phyloP scores from a whole-genome alignment of 345 rosid genomes.

The Eucalyptus sp. region DNA sequence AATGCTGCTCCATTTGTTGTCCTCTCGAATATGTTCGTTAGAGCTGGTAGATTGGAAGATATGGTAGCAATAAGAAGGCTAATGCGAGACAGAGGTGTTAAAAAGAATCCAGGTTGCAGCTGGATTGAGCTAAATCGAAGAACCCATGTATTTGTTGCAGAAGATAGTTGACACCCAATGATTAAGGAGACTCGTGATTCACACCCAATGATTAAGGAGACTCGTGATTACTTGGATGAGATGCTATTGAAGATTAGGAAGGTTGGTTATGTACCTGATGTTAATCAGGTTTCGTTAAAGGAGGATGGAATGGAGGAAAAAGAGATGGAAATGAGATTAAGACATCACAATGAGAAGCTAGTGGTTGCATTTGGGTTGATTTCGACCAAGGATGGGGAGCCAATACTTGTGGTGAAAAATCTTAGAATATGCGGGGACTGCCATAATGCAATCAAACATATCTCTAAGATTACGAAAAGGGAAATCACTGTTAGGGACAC shows the following conservation, averaged over 20 bases:
- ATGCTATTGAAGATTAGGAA: slow-evolving; percentile 48
- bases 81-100: slow-evolving; percentile 66
- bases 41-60: slow-evolving; percentile 65
- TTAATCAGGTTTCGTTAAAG: slow-evolving; percentile 59
- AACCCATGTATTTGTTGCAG: slow-evolving; percentile 68
- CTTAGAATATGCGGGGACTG: slow-evolving; percentile 89
- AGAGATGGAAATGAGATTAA: slow-evolving; percentile 51
- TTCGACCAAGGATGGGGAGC: slow-evolving; percentile 48
- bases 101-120: slow-evolving; percentile 86
- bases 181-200: neutral
- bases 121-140: slow-evolving; percentile 71
- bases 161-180: slow-evolving; percentile 25
- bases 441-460: slow-evolving; percentile 69
- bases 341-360: slow-evolving; percentile 82
- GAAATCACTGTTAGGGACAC: slow-evolving; percentile 69
- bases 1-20: slow-evolving; percentile 76
- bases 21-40: slow-evolving; percentile 66
- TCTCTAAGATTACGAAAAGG: slow-evolving; percentile 45
- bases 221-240: slow-evolving; percentile 45
- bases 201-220: slow-evolving; percentile 65
- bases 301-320: slow-evolving; percentile 28
- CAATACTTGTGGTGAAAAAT: slow-evolving; percentile 65
- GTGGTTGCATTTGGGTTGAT: slow-evolving; percentile 81
- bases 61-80: slow-evolving; percentile 48
- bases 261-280: slow-evolving; percentile 69